Evolutionary conservation across 345 rosid species (phyloP).

Genomic region (Brassica cretica): DNA sequence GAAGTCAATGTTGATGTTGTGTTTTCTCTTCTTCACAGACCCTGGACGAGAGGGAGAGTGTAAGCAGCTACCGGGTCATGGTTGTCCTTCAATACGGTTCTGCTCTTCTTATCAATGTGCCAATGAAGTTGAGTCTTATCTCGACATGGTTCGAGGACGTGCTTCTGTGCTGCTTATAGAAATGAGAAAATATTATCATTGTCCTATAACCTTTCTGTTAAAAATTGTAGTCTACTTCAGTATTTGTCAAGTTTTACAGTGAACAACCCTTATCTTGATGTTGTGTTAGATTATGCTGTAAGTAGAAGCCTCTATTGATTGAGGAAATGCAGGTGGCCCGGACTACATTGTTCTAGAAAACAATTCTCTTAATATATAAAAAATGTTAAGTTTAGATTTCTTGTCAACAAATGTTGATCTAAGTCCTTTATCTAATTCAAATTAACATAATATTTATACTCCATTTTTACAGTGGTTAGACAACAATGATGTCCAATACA

Average conservation of each 20-base stretch:
- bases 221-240: background rate
- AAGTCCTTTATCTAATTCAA: no score
- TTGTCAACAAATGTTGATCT: no score
- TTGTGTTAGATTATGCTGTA: conserved; percentile 68
- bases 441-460: no score
- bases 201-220: background rate
- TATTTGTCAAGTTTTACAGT: background rate
- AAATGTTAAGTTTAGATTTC: no score
- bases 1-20: conserved; percentile 1
- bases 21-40: conserved; percentile 42
- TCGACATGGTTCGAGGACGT: conserved; percentile 65
- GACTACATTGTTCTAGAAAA: conserved; percentile 67
- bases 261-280: background rate
- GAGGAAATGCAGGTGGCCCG: conserved; percentile 86
- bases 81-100: conserved; percentile 89
- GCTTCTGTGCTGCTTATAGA: conserved; percentile 77
- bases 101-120: conserved; percentile 82
- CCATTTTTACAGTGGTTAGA: no score
- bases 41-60: conserved; percentile 46
- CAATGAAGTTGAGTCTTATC: conserved; percentile 61
- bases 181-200: conserved; percentile 75
- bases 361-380: background rate
- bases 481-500: no score
- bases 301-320: conserved; percentile 69
- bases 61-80: conserved; percentile 50